phyloP scores from a whole-genome alignment of 2,329 filamentous ascomycete species.

The Hypoxylon sp. region DNA sequence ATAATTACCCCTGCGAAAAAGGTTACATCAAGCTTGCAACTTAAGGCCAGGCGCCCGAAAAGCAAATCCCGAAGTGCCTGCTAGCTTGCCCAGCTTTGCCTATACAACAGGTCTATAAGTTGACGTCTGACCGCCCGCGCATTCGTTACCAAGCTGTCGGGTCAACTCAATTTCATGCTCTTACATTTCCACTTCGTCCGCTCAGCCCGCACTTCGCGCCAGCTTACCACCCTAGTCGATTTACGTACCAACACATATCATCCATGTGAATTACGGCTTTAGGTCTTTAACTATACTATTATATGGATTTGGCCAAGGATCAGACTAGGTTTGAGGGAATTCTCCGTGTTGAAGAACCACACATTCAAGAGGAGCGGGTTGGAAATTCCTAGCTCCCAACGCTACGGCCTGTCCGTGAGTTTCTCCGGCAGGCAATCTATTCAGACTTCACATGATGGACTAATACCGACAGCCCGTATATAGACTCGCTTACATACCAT shows the following conservation, averaged over 20 bases:
- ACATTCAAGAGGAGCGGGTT: constrained; percentile 10
- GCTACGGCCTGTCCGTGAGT: constrained; percentile 16
- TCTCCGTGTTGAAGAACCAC: constrained; percentile 28
- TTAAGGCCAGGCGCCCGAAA: constrained; percentile 35
- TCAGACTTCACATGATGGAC: constrained; percentile 16
- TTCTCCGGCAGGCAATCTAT: constrained; percentile 22
- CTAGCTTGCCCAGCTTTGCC: constrained; percentile 10
- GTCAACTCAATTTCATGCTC: constrained; percentile 37
- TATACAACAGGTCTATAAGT: constrained; percentile 24
- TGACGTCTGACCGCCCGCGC: constrained; percentile 39
- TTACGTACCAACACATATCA: constrained; percentile 20
- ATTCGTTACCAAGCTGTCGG: constrained; percentile 46
- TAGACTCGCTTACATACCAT: constrained; percentile 21
- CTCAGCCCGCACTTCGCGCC: constrained; percentile 34
- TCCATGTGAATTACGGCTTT: constrained; percentile 19
- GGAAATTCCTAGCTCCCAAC: constrained; percentile 26
- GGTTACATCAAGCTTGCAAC: constrained; percentile 42
- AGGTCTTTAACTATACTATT: constrained; percentile 1
- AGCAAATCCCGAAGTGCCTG: constrained; percentile 40
- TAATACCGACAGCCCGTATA: constrained; percentile 11
- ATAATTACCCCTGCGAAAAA: constrained; percentile 34
- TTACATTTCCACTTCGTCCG: constrained; percentile 34
- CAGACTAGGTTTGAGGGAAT: constrained; percentile 19
- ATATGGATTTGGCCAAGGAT: constrained; percentile 26
- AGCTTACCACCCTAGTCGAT: constrained; percentile 21